phyloP scores from a whole-genome alignment of 306 rosid genomes.

The Glycine latifolia region DNA sequence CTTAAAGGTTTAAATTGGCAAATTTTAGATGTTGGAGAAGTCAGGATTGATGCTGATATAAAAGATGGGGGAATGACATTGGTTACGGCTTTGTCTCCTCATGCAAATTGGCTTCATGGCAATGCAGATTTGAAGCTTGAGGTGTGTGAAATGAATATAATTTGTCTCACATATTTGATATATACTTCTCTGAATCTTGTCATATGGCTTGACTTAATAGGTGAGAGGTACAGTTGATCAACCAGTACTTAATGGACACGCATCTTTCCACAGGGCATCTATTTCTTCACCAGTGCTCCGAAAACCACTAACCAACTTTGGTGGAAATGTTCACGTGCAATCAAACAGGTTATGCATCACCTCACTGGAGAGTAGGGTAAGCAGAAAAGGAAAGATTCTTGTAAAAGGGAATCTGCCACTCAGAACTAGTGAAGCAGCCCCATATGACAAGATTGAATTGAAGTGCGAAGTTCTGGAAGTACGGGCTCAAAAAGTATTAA shows the following conservation, averaged over 20 bases:
- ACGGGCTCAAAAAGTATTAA: slow-evolving; percentile 80
- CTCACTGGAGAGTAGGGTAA: slow-evolving; percentile 87
- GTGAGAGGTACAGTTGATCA: slow-evolving; percentile 93
- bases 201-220: slow-evolving; percentile 56
- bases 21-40: slow-evolving; percentile 91
- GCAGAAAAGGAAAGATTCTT: slow-evolving; percentile 89
- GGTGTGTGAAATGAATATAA: slow-evolving; percentile 60
- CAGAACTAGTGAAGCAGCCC: slow-evolving; percentile 86
- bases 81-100: slow-evolving; percentile 89
- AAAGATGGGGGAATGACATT: slow-evolving; percentile 97
- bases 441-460: slow-evolving; percentile 82
- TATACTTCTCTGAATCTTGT: slow-evolving; percentile 31
- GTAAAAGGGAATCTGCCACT: slow-evolving; percentile 95
- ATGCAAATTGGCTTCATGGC: slow-evolving; percentile 96
- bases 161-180: slow-evolving; percentile 38
- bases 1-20: slow-evolving; percentile 95
- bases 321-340: slow-evolving; percentile 86
- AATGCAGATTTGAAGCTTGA: slow-evolving; percentile 89
- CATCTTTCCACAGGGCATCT: slow-evolving; percentile 92
- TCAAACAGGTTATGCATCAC: slow-evolving; percentile 91
- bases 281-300: slow-evolving; percentile 89
- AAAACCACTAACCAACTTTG: slow-evolving; percentile 86
- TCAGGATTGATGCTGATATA: slow-evolving; percentile 92
- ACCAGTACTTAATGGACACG: slow-evolving; percentile 87
- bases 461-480: slow-evolving; percentile 94